Evolutionary conservation across 2,329 filamentous ascomycete genomes (phyloP).

Genomic region (Fusarium setosum): DNA sequence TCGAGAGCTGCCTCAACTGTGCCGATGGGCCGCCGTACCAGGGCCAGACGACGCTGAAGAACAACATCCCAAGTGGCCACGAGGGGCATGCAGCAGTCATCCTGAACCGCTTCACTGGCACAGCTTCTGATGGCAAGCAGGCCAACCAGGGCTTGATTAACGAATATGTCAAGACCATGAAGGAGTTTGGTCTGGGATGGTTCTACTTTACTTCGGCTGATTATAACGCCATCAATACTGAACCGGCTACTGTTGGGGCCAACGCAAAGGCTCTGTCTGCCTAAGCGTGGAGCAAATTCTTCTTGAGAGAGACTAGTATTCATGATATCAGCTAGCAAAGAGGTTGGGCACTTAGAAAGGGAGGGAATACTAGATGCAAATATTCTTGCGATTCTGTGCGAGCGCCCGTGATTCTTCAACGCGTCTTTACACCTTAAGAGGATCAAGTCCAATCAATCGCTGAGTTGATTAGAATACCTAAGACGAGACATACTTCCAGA

Average conservation of each 20-base stretch:
- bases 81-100: conserved; percentile 24
- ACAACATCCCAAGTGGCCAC: conserved; percentile 21
- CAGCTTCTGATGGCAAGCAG: conserved; percentile 7
- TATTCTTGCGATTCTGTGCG: no score
- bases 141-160: conserved; percentile 1
- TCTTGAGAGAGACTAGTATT: no score
- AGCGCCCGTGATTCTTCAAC: no score
- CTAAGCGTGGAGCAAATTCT: background rate
- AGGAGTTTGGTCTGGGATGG: conserved; percentile 5
- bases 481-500: no score
- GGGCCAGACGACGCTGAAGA: conserved; percentile 21
- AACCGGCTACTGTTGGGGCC: background rate
- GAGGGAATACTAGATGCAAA: no score
- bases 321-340: no score
- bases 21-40: conserved; percentile 24
- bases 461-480: no score
- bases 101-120: conserved; percentile 31
- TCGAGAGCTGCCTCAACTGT: conserved; percentile 41
- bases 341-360: no score
- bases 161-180: conserved; percentile 7
- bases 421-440: no score
- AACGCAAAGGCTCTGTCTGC: background rate
- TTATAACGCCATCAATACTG: conserved; percentile 1
- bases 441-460: no score
- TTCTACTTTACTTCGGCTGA: conserved; percentile 10